Base-by-base conservation (phyloP, 2,329 filamentous ascomycete genomes). In the Apiospora saccharicola region DNA sequence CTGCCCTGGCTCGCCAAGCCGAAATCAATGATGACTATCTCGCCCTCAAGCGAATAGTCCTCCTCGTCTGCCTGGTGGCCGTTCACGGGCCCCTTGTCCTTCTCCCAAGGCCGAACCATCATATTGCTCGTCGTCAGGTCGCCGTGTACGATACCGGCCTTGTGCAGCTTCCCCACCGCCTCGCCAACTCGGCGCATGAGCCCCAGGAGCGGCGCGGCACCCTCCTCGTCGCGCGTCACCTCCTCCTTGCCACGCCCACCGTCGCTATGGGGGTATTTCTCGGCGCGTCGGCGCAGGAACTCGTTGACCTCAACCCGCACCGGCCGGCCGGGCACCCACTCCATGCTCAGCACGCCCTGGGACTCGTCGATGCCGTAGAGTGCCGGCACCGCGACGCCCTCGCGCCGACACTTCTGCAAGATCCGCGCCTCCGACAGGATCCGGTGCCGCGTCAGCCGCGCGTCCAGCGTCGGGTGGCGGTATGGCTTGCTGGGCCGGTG, bases 91-190 rank as follows among this genome's bases (percentile, higher is more conserved):
- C n/a, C 76, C 75, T 53, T 75, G 37, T 71, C 77, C 71, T 73
- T 73, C 70, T 75, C 74, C 75, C 75, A 79, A 19, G 86, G 86
- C 73, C 90, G 82, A 76, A 98, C 81, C 92, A 99, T 98, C 85
- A 99, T 88, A 83, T 99, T 99, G 84, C 95, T 98, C 75, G 95
- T 99, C 73, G 96, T 99, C 84, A 99, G 83, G 84, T 99, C 96
- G 53, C 96, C 96, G 84, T 99, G 96, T 73, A 98, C 91, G 71
- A 98, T 90, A 22, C 96, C 96, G n/a, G 91, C 88, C 71, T 88
- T 89, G 85, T 99, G 96, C 86, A 99, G 85, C 71, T 82, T 87
- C 10, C 93, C 95, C 22, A 98, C 89, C 2, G 91, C 91, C 6
- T 81, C 79, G 0, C 94, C 95, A 73, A 98, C 90, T 75, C 89